Base-by-base conservation (phyloP, 805 yeast genomes). In the Saccharomycopsis schoenii region DNA sequence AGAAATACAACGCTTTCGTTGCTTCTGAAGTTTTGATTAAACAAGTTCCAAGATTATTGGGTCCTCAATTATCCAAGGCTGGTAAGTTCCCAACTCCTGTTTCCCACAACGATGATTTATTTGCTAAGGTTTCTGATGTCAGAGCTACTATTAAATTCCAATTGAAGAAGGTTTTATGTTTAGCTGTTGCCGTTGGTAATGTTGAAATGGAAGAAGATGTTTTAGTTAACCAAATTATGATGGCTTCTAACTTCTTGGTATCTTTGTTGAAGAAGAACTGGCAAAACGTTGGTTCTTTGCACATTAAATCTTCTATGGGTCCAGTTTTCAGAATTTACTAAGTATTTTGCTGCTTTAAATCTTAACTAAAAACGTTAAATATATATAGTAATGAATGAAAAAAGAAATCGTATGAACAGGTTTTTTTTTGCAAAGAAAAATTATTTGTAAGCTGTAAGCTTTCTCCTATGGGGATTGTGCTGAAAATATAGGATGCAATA, bases 61-160 rank as follows among this genome's bases (percentile, higher is more conserved):
- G 99, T 84, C 99, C 99, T 80, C 97, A 93, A 81, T 90, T 94
- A 77, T 94, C 99, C 72, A 94, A 94, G 89, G 98, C 97, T 77
- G 99, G 99, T 88, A 94, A 94, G 93, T 94, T 94, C 97, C 99
- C 99, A 81, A 93, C 98, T 79, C 99, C 99, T 82, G 99, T 94
- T 73, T 94, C 99, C 69, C 99, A 94, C 89, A 84, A 89, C 80
- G 99, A 94, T 78, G 99, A 94, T 80, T 86, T 94, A 77, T 89
- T 89, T 86, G 76, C 84, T 71, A 94, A 93, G 89, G 94, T 94
- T 74, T 85, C 82, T 74, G 99, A 94, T 77, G 98, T 94, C 74
- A 92, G 88, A 84, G 92, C 99, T 70, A 94, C 99, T 86, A 91
- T 94, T 85, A 94, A 93, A 89, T 94, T 94, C 96, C 99, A 94